Evolutionary conservation across 768 basidiomycete species (phyloP), one percentile per base, ranked within the genome.

Genomic region (Gelatoporia subvermispora): DNA sequence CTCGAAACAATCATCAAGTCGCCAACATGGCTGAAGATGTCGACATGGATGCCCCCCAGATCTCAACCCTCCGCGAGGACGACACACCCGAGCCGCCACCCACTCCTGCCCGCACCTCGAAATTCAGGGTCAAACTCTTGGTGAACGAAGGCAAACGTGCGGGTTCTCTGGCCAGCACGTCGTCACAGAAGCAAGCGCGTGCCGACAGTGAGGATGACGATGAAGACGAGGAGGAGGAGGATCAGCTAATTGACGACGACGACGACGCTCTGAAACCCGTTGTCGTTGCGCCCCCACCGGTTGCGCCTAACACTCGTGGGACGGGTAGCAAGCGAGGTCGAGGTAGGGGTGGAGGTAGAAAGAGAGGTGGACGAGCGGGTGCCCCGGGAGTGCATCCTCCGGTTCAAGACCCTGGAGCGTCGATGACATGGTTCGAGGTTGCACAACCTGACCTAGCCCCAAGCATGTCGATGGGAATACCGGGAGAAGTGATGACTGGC

Each of bases 21-120:
- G 48, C 41, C 39, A 53, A 45, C 47, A 70, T 72, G 68, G 65
- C 71, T 50, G 68, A 72, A 41, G 72, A 76, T 47, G 58, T 72
- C n/a, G 72, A 74, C 37, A 88, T 89, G 85, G 88, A 89, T 35
- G 85, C 88, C 28, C 88, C 88, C 34, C 82, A 82, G 56, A 90
- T 91, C 47, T 90, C 88, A 21, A 90, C 83, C 23, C 76, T 90
- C 28, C 74, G 72, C 28, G 85, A 88, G 41, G 87, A 89, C 51
- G 75, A 76, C 10, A 78, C 77, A n/a, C 85, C 86, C 42, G 82
- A 87, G 15, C 56, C 60, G 56, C 28, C 28, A 31, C 28, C 28
- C 13, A 65, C 45, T 41, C 65, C 62, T 15, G 54, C 56, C 13
- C 55, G 61, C 25, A 64, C 67, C 1, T 55, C 71, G 48, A 75